A percentile compares a stretch with the other conserved stretches of the same genome.
These are phyloP conservation scores for Zoysia matrella DNA, from an alignment of 202 grass and related monocot species.

Conservation along the genomic window DNA sequence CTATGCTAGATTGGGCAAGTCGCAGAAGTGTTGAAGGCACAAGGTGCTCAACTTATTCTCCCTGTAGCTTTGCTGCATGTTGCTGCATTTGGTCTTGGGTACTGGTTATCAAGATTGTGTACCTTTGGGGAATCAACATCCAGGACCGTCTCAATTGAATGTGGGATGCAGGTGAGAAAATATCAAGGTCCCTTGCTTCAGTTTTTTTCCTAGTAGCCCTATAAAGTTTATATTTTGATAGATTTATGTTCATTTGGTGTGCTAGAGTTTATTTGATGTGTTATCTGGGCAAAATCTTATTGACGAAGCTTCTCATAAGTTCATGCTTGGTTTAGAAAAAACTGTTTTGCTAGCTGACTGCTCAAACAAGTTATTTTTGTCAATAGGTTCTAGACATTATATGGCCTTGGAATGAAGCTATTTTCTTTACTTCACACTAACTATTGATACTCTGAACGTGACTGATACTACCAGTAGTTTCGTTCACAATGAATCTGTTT, in stretches of 20 bases:
- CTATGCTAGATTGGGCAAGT: constrained; percentile 92
- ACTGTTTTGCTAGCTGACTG: not conserved
- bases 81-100: constrained; percentile 90
- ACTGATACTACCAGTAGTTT: no score
- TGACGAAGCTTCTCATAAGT: not conserved
- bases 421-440: constrained; percentile 12
- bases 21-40: constrained; percentile 76
- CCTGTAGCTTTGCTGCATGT: constrained; percentile 82
- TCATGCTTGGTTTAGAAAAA: not conserved
- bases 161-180: constrained; percentile 89
- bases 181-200: constrained; percentile 15
- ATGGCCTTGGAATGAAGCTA: constrained; percentile 11
- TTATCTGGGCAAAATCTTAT: not conserved
- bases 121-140: constrained; percentile 94
- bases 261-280: constrained; percentile 4
- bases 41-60: constrained; percentile 84
- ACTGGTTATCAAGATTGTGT: constrained; percentile 68
- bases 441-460: no score
- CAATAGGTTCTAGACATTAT: constrained; percentile 20
- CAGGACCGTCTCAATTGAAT: constrained; percentile 95
- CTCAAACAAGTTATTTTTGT: constrained; percentile 4
- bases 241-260: constrained; percentile 20
- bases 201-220: constrained; percentile 24
- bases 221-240: not conserved
- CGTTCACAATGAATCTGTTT: no score